Percentiles rank a stretch among this genome's conserved stretches.
Conservation (phyloP, 1,139 yeast species). For the Saccharomyces hybrid region DNA sequence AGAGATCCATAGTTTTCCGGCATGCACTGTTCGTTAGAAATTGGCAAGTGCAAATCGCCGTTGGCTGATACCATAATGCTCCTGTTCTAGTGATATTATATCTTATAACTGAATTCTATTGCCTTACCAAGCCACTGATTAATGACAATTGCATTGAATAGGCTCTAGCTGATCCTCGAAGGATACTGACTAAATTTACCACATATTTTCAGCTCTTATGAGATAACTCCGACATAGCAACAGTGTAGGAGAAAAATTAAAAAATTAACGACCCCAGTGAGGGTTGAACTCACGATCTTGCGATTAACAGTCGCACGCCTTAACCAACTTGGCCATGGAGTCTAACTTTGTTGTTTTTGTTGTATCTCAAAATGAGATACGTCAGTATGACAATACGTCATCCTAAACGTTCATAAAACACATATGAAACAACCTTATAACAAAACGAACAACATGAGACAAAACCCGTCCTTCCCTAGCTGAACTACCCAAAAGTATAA, state of each 20-base stretch:
- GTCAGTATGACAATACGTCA: too few relatives aligned
- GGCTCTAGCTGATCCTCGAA: not conserved
- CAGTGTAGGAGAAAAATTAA: not conserved
- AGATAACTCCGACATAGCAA: not conserved
- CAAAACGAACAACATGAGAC: too few relatives aligned
- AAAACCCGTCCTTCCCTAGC: too few relatives aligned
- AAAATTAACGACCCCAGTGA: conserved; percentile 6
- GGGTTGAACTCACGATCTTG: conserved; percentile 9
- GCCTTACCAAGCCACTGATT: not conserved
- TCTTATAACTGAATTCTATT: not conserved
- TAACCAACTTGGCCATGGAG: conserved; percentile 9
- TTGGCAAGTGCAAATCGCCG: not conserved
- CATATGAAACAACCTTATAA: too few relatives aligned
- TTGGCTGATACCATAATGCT: not conserved
- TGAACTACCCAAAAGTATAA: too few relatives aligned
- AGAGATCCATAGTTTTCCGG: conserved; percentile 1
- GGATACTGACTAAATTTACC: not conserved
- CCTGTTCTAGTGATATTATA: not conserved
- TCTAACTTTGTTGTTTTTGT: not conserved
- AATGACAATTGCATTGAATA: not conserved
- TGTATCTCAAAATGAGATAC: not conserved
- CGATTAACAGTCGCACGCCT: conserved; percentile 10
- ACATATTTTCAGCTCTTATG: not conserved
- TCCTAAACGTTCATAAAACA: too few relatives aligned
- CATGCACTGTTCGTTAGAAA: conserved; percentile 1